Conservation (phyloP, 768 basidiomycete genomes). For the Mrakia blollopis region DNA sequence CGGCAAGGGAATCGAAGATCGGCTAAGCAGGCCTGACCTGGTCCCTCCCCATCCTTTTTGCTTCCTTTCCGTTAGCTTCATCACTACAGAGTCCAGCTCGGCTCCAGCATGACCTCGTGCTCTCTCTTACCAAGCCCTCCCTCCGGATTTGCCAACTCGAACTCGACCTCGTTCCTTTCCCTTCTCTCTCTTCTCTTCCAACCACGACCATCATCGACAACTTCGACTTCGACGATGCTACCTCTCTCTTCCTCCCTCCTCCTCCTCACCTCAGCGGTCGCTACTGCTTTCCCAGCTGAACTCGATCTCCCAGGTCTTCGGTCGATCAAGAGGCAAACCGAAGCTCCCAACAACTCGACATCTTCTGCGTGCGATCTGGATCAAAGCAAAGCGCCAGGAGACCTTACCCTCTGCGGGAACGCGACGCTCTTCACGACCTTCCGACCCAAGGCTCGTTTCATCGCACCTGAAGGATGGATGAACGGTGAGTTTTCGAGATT, state of each 20-base stretch:
- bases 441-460: conserved; percentile 34
- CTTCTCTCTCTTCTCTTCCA: not conserved
- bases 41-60: too few species aligned
- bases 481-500: conserved; percentile 15
- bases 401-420: conserved; percentile 35
- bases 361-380: conserved; percentile 25
- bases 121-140: too few species aligned
- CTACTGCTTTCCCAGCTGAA: not conserved
- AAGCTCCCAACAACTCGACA: conserved; percentile 5
- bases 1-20: too few species aligned
- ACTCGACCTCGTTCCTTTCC: too few species aligned
- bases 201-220: not conserved
- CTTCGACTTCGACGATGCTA: not conserved
- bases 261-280: not conserved
- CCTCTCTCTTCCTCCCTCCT: conserved; percentile 14
- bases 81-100: too few species aligned
- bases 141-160: too few species aligned
- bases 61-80: too few species aligned
- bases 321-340: not conserved
- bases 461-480: conserved; percentile 36
- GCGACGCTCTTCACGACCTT: conserved; percentile 35
- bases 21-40: too few species aligned
- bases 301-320: conserved; percentile 1
- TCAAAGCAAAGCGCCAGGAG: conserved; percentile 29
- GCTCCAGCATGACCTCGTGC: too few species aligned